phyloP scores from a whole-genome alignment of 352 stramenopile species.

The Phytophthora sp. region DNA sequence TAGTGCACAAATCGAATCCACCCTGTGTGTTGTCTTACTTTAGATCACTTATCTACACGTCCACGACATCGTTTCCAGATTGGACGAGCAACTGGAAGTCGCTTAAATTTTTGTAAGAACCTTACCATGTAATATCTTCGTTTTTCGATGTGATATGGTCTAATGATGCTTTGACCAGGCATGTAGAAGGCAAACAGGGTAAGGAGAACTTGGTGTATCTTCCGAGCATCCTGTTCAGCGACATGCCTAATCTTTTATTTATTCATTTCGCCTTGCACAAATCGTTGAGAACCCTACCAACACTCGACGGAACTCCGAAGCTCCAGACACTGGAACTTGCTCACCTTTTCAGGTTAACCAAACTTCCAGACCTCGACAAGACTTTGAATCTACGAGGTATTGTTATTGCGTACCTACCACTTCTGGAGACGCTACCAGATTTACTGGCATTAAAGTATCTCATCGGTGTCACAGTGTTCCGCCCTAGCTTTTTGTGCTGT shows the following conservation, averaged over 20 bases:
- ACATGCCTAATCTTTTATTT: constrained; percentile 40
- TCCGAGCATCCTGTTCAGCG: constrained; percentile 29
- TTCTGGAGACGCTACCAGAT: constrained; percentile 30
- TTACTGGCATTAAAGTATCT: constrained; percentile 19
- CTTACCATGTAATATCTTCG: neutral
- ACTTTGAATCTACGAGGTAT: constrained; percentile 29
- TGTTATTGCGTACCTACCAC: constrained; percentile 20
- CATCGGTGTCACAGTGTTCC: constrained; percentile 20
- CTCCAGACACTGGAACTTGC: constrained; percentile 43
- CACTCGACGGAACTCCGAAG: constrained; percentile 35
- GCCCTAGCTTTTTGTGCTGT: constrained; percentile 34
- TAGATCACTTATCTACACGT: constrained; percentile 46
- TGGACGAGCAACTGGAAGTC: constrained; percentile 35
- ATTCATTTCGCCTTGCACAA: constrained; percentile 38
- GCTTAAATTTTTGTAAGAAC: constrained; percentile 50
- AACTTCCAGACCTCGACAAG: constrained; percentile 29
- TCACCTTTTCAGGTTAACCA: constrained; percentile 9
- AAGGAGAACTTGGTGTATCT: constrained; percentile 29
- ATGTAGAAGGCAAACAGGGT: constrained; percentile 23
- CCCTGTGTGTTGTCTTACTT: neutral
- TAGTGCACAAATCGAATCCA: no score
- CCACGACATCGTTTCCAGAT: constrained; percentile 15
- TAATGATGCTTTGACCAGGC: no score
- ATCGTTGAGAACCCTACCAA: constrained; percentile 21
- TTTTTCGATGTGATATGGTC: no score